Evolutionary conservation across 805 yeast genomes (phyloP), one percentile per base, ranked within the genome.

Genomic region (Candida cerambycidarum): DNA sequence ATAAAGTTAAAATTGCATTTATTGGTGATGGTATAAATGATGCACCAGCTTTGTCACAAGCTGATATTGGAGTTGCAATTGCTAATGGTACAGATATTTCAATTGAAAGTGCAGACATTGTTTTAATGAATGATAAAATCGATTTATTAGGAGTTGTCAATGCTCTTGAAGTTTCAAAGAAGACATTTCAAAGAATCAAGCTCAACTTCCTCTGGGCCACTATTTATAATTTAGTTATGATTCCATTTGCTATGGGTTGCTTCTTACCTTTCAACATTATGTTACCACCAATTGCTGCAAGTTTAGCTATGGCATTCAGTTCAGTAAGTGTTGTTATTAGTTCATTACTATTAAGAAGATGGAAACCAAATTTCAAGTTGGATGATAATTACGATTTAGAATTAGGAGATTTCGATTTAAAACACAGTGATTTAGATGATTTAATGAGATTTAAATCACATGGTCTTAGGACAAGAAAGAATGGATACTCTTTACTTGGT

Each of bases 21-120:
- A 83, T 93, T 16, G 99, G 99, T 29, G 99, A 93, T 65, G 99
- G 99, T 46, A 87, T 93, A 51, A 93, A 93, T 62, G 99, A 93
- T 60, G 95, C 98, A 0, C 97, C 99, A 0, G 98, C 98, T 0
- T 73, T 93, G 42, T 95, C 88, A 1, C 76, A 84, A 43, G 85
- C 97, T 1, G 88, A 89, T 51, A 65, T 93, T 14, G 99, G 99
- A 17, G 80, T 95, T 54, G 93, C 98, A 9, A 80, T 95, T 44
- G 83, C 95, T 8, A 79, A 95, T 0, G 97, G 98, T 4, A 87
- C 98, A 0, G 98, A 93, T 56, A 87, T 93, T 52, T 98, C 99
- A 1, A 85, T 93, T 52, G 97, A 90, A 52, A 87, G 96, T n/a
- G 97, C 99, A 0, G 96, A 89, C 61, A 78, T 93, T 29, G 96